Base-by-base conservation (phyloP, 1,284 basidiomycete genomes). In the Naganishia albida region DNA sequence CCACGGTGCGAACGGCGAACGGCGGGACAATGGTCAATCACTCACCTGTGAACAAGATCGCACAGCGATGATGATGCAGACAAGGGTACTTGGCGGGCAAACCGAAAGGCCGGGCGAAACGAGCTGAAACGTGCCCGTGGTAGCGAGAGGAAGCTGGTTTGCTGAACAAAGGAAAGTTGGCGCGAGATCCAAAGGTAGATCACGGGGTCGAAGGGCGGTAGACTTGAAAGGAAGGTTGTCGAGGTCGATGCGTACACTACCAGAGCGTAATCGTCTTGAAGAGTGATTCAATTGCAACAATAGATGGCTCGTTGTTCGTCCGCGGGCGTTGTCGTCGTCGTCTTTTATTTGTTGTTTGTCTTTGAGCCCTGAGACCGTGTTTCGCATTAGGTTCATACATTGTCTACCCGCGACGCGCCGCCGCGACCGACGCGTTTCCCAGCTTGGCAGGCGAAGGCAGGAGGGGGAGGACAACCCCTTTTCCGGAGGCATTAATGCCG, bases 271-370 rank as follows among this genome's bases (percentile, higher is more conserved):
- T 30, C 26, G 46, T 39, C 28, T 59, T 50, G 57, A 60, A 23
- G 44, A n/a, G 26, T 20, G 20, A 25, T 3, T 20, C 15, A 12
- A 56, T 44, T 56, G 20, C 40, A 42, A n/a, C 25, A 20, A 15
- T n/a, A 10, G 54, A 42, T 28, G 54, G 53, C 40, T 55, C 46
- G 20, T 48, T 48, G 46, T 48, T 20, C 46, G 2, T n/a, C n/a
- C 43, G 43, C n/a, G 43, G 43, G 10, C 20, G 25, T 48, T 20
- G 46, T 48, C n/a, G n/a, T 28, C 38, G 23, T 56, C 28, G 42
- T 56, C 40, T 44, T 56, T 56, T 56, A 44, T 44, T 60, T 60
- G 57, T 60, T 60, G 46, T 60, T 44, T 60, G 57, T 60, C 57
- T 60, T 46, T 60, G 57, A n/a, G n/a, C n/a, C n/a, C n/a, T n/a